Percentiles rank a stretch among this genome's conserved stretches.
phyloP scores from a whole-genome alignment of 176 grass and related monocot species.

The Microstegium vimineum region DNA sequence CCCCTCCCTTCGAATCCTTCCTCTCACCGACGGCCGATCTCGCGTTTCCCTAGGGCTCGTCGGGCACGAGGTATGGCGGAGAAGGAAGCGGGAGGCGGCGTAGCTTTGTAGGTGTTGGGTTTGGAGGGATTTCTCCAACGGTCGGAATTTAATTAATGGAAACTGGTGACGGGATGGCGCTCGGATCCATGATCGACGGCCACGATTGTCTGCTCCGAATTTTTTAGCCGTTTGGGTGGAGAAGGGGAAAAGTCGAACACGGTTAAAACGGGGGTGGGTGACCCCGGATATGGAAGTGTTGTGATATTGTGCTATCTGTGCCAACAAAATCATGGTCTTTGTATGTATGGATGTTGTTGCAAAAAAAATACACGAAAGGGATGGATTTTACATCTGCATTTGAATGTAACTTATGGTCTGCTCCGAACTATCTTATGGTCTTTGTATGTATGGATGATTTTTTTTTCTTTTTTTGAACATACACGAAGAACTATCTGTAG shows the following conservation, averaged over 20 bases:
- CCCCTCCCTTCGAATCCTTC: not conserved
- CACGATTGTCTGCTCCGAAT: not conserved
- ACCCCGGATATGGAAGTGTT: not conserved
- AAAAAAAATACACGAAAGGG: too few relatives aligned
- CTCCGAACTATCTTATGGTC: too few relatives aligned
- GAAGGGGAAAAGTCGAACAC: not conserved
- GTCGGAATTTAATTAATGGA: constrained; percentile 26
- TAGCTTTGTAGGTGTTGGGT: constrained; percentile 19
- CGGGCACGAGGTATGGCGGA: not conserved
- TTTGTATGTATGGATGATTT: too few relatives aligned
- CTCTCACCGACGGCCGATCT: not conserved
- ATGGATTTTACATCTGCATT: too few relatives aligned
- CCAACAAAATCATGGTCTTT: not conserved
- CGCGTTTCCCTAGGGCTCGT: not conserved
- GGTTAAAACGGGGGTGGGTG: not conserved
- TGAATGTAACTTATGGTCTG: too few relatives aligned
- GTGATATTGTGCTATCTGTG: not conserved
- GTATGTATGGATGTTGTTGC: too few relatives aligned
- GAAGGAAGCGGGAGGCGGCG: not conserved
- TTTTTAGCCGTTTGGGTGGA: constrained; percentile 20
- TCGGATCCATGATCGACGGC: constrained; percentile 3
- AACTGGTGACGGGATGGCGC: not conserved
- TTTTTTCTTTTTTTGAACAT: too few relatives aligned
- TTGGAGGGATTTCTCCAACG: constrained; percentile 20
- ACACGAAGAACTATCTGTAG: too few relatives aligned